Percentiles rank a stretch among this genome's conserved stretches.
These are phyloP conservation scores for Chlamydomonas schloesseri DNA, from an alignment of 139 green algal species.

Conservation along the genomic window DNA sequence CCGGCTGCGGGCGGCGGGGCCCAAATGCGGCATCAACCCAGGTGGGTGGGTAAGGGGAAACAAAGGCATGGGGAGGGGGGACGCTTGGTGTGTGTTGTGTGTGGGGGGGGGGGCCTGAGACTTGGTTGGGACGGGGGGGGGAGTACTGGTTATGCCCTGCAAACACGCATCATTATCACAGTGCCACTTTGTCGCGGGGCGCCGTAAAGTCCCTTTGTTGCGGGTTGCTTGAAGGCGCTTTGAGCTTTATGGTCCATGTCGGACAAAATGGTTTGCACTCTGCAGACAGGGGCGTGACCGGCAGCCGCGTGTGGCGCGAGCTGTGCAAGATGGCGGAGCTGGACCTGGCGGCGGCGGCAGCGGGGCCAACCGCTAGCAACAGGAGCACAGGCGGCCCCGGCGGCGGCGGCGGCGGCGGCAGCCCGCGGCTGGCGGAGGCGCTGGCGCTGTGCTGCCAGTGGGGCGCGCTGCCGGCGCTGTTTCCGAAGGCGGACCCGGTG, in stretches of 20 bases:
- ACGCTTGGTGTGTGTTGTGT: neutral
- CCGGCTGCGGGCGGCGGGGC: neutral
- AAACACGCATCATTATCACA: too few species aligned
- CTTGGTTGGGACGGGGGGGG: too few species aligned
- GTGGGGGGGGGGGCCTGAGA: too few species aligned
- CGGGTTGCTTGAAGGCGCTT: too few species aligned
- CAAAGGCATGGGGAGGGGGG: neutral
- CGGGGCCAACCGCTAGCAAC: neutral
- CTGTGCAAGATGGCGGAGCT: constrained; percentile 22
- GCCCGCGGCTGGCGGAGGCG: neutral
- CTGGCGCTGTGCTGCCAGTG: constrained; percentile 1
- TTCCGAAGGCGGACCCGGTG: neutral
- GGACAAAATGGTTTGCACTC: too few species aligned
- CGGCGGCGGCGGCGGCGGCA: neutral
- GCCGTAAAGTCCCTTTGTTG: too few species aligned
- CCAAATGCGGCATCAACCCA: constrained; percentile 2
- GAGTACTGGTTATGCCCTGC: too few species aligned
- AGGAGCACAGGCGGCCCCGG: neutral
- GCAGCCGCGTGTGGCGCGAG: constrained; percentile 20
- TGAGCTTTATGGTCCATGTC: too few species aligned
- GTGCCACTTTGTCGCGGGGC: too few species aligned
- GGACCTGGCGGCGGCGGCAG: neutral
- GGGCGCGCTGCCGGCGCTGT: constrained; percentile 19
- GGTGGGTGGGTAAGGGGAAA: neutral
- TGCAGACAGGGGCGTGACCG: constrained; percentile 11